Evolutionary conservation across 169 alveolate genomes (phyloP), one percentile per base, ranked within the genome.

Genomic region (Cryptosporidium baileyi): DNA sequence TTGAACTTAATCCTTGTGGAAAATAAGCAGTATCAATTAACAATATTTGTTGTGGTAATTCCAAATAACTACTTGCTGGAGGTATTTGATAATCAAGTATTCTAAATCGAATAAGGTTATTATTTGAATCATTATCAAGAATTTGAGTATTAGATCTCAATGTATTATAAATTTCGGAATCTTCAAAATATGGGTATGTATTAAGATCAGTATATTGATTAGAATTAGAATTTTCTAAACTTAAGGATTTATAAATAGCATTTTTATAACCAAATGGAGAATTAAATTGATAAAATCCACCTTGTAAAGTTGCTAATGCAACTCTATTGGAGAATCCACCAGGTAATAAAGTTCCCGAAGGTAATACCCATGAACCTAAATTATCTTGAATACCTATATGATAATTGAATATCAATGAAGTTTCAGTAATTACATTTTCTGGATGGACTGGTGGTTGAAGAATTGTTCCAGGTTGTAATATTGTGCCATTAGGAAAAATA

Each of bases 281-380:
- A 15, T 36, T 54, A 22, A 54, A 74, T 43, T 74, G 85, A 28
- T 74, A 51, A 41, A 74, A 74, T 9, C 85, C 85, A 19, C 85
- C 85, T 44, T 51, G 85, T 19, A 74, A 36, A 52, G 59, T 57
- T 13, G 67, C 67, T 44, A 40, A n/a, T 19, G 85, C 63, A 54
- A 57, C 67, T 43, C 85, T 74, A 54, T 74, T 74, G 8, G 85
- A 74, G 61, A 74, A 57, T 19, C 85, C 85, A 51, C 85, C 85
- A 17, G 85, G 85, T 13, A 74, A 43, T 22, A 74, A 26, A 24
- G 85, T 74, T 5, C 85, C 85, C 11, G 85, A 74, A 26, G 85
- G 85, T 2, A 74, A 13, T 34, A 54, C 85, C 85, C 85, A 74
- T 13, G 85, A 74, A 9, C 49, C 52, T 30, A 74, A 38, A 36